phyloP scores from a whole-genome alignment of 768 basidiomycete species.

The Boletus rufocinnamomeus region DNA sequence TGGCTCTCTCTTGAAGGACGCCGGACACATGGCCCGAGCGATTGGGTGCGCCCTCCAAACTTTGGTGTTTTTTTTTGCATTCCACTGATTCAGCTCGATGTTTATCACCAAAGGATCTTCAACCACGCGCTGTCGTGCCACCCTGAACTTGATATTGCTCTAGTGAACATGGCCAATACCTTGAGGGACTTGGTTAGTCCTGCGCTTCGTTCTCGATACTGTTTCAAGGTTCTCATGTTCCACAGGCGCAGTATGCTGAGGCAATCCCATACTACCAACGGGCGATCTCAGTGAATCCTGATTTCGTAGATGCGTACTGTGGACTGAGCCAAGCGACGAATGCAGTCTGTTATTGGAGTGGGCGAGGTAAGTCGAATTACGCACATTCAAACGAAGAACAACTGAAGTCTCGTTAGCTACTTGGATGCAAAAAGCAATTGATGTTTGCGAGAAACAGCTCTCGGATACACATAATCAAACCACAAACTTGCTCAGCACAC shows the following conservation, averaged over 20 bases:
- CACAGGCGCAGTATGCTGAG: conserved; percentile 43
- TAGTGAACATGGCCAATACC: conserved; percentile 54
- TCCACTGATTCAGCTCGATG: conserved; percentile 4
- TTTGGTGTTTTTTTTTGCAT: neutral
- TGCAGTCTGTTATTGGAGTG: conserved; percentile 49
- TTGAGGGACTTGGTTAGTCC: conserved; percentile 47
- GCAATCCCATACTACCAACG: conserved; percentile 48
- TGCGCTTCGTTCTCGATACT: neutral
- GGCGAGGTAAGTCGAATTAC: conserved; percentile 33
- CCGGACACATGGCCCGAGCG: conserved; percentile 43
- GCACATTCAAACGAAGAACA: neutral
- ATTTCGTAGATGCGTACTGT: conserved; percentile 49
- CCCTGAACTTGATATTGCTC: conserved; percentile 51
- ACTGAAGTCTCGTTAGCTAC: conserved; percentile 22
- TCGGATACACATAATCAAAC: conserved; percentile 33
- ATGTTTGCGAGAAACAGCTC: conserved; percentile 42
- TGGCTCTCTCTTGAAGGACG: conserved; percentile 52
- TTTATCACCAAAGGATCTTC: conserved; percentile 37
- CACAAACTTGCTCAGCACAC: conserved; percentile 30
- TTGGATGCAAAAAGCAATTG: conserved; percentile 41
- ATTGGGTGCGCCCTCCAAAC: conserved; percentile 37
- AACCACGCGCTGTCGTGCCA: conserved; percentile 41
- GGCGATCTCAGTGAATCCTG: conserved; percentile 44
- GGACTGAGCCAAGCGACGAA: conserved; percentile 48
- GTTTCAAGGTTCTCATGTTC: neutral